A percentile compares a stretch with the other conserved stretches of the same genome.
Conservation (phyloP, 164 flowering plant species). For the Piper longum region DNA sequence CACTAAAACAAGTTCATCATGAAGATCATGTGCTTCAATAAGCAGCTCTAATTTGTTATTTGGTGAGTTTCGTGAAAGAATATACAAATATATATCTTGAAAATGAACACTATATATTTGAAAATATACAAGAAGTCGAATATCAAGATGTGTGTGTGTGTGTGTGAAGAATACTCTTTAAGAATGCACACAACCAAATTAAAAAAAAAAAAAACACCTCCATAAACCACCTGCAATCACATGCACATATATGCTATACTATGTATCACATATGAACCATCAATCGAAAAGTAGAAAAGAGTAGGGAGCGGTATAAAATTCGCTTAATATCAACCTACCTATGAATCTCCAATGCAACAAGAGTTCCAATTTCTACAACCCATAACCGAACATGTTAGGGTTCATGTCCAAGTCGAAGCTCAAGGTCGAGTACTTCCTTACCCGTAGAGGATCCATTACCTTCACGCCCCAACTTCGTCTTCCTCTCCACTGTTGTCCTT, state of each 20-base stretch:
- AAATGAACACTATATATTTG: too few relatives aligned
- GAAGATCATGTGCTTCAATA: too few relatives aligned
- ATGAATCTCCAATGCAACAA: not conserved
- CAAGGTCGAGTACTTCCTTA: conserved; percentile 27
- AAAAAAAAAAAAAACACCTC: not conserved
- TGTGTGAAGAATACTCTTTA: too few relatives aligned
- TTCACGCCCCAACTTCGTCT: conserved; percentile 3
- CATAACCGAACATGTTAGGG: conserved; percentile 5
- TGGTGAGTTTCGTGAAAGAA: too few relatives aligned
- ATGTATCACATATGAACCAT: not conserved
- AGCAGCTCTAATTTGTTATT: too few relatives aligned
- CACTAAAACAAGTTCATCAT: too few relatives aligned
- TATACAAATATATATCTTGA: too few relatives aligned
- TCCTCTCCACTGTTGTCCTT: not conserved
- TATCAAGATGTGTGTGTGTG: too few relatives aligned
- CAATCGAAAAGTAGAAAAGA: not conserved
- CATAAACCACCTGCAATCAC: not conserved
- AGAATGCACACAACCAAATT: too few relatives aligned
- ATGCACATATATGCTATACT: not conserved
- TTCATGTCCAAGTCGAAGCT: conserved; percentile 41
- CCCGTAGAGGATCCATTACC: conserved; percentile 2
- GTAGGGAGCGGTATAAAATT: not conserved
- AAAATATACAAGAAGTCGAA: too few relatives aligned
- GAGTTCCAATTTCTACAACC: not conserved
- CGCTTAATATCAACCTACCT: not conserved